A percentile compares a stretch with the other conserved stretches of the same genome.
These are phyloP conservation scores for Plasmodium gaboni DNA, from an alignment of 169 alveolate genomes.

Conservation along the genomic window DNA sequence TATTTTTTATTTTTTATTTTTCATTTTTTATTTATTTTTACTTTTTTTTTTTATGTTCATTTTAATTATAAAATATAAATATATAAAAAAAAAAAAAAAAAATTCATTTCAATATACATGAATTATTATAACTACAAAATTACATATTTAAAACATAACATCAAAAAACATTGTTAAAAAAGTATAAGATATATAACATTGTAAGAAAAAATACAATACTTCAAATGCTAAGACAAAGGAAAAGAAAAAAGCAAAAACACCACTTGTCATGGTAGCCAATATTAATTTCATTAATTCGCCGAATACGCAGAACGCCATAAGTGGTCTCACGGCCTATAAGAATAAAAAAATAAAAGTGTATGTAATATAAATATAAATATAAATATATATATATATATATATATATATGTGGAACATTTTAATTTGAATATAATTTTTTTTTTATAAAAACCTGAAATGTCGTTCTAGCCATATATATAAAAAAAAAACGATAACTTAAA, in stretches of 20 bases:
- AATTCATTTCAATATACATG: not conserved
- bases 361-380: not conserved
- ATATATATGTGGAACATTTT: not conserved
- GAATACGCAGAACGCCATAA: conserved; percentile 90
- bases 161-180: conserved; percentile 91
- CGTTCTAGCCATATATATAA: conserved; percentile 91
- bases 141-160: conserved; percentile 86
- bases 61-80: not conserved
- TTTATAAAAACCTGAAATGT: conserved; percentile 86
- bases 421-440: not conserved
- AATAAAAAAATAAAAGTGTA: not conserved
- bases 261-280: conserved; percentile 89
- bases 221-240: conserved; percentile 91
- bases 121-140: not conserved
- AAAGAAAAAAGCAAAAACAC: conserved; percentile 88
- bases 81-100: not conserved
- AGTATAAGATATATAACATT: conserved; percentile 91
- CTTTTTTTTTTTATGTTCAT: not conserved
- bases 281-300: conserved; percentile 90
- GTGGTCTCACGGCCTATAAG: conserved; percentile 90
- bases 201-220: conserved; percentile 90
- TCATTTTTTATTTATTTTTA: not conserved
- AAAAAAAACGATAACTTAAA: conserved; percentile 87
- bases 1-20: not conserved
- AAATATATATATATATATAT: not conserved